A percentile compares a stretch with the other conserved stretches of the same genome.
These are phyloP conservation scores for Przewalskia tangutica DNA, from an alignment of 257 asterid species.

Conservation along the genomic window DNA sequence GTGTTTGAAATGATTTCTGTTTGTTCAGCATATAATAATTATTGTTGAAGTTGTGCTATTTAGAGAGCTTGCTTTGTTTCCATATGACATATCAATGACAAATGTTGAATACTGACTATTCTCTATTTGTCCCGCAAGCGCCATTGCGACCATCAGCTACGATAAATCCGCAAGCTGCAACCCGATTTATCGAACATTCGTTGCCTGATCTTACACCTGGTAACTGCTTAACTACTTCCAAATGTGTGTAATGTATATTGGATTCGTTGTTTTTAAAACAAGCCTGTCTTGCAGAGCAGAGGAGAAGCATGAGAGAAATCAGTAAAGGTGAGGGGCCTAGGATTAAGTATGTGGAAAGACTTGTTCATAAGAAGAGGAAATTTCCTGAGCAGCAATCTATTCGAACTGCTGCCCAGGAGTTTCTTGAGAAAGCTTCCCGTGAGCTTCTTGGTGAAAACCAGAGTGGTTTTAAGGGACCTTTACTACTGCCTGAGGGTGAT, in stretches of 20 bases:
- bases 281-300: constrained; percentile 70
- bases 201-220: constrained; percentile 83
- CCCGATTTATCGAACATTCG: constrained; percentile 91
- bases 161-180: constrained; percentile 67
- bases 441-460: constrained; percentile 81
- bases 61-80: background rate
- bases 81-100: background rate
- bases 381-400: constrained; percentile 63
- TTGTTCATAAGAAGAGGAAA: constrained; percentile 65
- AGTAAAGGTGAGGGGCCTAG: constrained; percentile 44
- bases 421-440: constrained; percentile 89
- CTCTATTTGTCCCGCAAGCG: constrained; percentile 39
- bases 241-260: background rate
- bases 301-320: constrained; percentile 69
- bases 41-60: background rate
- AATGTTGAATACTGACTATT: constrained; percentile 1
- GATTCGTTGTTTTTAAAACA: background rate
- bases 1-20: background rate
- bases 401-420: constrained; percentile 76
- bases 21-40: background rate
- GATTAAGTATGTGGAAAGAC: constrained; percentile 40
- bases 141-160: constrained; percentile 75
- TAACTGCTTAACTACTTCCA: constrained; percentile 21
- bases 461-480: constrained; percentile 73
- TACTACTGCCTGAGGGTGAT: constrained; percentile 42